Evolutionary conservation across 164 flowering plant genomes (phyloP).

Genomic region (Cinnamomum micranthum): DNA sequence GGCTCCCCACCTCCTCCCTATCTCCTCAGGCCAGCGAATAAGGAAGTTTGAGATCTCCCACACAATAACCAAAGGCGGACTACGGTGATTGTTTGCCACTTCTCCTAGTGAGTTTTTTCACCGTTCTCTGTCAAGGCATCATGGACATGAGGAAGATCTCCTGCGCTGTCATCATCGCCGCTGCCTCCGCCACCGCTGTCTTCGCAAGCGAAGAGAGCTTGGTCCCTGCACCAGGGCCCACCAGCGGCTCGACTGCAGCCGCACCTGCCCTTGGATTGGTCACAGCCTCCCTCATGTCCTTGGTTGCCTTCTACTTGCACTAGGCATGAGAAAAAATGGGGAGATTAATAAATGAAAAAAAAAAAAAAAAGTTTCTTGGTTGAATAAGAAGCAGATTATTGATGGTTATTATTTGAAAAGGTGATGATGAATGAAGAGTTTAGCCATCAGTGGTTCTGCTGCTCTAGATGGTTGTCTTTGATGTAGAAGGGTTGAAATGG

Average conservation of each 20-base stretch:
- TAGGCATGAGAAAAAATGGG: constrained; percentile 1
- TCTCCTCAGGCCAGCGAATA: constrained; percentile 2
- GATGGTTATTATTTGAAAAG: no score
- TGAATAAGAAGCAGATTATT: no score
- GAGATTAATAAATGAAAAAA: neutral
- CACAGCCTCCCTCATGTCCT: constrained; percentile 34
- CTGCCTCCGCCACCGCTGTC: constrained; percentile 13
- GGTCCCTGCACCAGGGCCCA: constrained; percentile 4
- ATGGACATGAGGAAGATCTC: constrained; percentile 20
- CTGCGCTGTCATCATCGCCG: constrained; percentile 9
- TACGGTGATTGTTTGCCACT: constrained; percentile 2
- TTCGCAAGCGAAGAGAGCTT: neutral
- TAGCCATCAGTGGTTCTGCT: no score
- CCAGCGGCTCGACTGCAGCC: constrained; percentile 12
- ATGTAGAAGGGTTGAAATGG: no score
- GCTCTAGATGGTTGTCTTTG: no score
- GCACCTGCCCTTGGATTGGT: constrained; percentile 30
- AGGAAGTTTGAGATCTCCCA: neutral
- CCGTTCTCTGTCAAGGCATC: neutral
- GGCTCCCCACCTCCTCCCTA: neutral
- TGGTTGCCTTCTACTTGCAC: constrained; percentile 31
- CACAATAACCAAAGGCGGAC: neutral
- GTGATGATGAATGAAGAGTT: no score
- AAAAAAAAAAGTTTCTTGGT: no score
- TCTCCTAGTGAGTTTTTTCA: neutral